Evolutionary conservation across 352 stramenopile species (phyloP), one percentile per base, ranked within the genome.

Genomic region (Globisporangium heterothallicum): DNA sequence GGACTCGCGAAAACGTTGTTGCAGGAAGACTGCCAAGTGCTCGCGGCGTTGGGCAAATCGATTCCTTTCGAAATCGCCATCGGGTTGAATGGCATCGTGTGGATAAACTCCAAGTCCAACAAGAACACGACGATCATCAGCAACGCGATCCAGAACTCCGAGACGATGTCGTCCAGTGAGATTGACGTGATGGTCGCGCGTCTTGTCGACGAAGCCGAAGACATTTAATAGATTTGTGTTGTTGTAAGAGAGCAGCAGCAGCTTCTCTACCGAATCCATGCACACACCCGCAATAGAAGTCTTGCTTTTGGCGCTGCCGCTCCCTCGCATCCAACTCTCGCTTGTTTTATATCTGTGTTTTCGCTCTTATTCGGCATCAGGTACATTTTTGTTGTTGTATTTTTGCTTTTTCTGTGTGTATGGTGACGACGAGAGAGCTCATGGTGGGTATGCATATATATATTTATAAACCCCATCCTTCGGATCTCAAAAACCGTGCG

Each of bases 1-100:
- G 66, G 67, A 2, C 64, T 94, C 26, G 84, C 84, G 9, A 91
- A 89, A 58, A 70, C 68, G 29, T 58, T 92, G 47, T 63, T 92
- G 22, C 72, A 74, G 14, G 79, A 92, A 36, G 79, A 90, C 51
- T 81, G 70, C 47, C 53, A 72, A 27, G 87, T 98, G 27, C 69
- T 99, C 43, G 47, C 76, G 19, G 84, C 86, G 21, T 69, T 99
- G 19, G 78, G 78, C 35, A 80, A 75, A 47, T 53, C 66, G 2
- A 58, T 98, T 34, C 57, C 90, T 6, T 99, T 98, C 72, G 96
- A 99, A 68, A 69, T 99, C 53, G 88, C 90, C 44, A 78, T 98
- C 34, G 97, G 97, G 22, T 62, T 97, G 36, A 99, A 99, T 69
- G 97, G 97, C 18, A 68, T 94, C 34, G 78, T 99, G 30, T 99